Evolutionary conservation across 148 eudicot genomes (phyloP).

Genomic region (Fagopyrum esculentum): DNA sequence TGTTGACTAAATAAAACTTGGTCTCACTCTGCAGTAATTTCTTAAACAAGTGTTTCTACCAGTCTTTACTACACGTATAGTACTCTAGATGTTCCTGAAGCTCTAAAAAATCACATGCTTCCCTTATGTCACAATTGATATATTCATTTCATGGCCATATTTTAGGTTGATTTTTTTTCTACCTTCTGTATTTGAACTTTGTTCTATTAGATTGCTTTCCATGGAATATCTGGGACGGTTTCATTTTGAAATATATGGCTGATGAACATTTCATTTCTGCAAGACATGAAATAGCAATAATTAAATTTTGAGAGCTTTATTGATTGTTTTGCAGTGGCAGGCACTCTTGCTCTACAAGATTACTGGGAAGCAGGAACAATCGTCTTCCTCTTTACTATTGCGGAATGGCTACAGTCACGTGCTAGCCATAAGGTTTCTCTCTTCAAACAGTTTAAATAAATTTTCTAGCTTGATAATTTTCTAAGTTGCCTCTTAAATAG

Average conservation of each 20-base stretch:
- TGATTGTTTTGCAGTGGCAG: constrained; percentile 39
- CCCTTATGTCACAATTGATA: background rate
- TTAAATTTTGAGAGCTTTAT: background rate
- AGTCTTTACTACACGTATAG: background rate
- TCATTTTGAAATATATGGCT: background rate
- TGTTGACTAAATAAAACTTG: background rate
- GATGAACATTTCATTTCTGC: background rate
- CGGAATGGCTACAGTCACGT: constrained; percentile 87
- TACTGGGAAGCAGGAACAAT: constrained; percentile 80
- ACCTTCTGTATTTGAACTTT: background rate
- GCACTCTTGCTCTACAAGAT: constrained; percentile 60
- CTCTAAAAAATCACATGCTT: background rate
- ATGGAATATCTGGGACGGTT: background rate
- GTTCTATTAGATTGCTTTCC: background rate
- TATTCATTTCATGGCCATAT: background rate
- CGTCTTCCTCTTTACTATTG: constrained; percentile 76
- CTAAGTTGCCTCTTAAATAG: background rate
- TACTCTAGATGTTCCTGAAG: background rate
- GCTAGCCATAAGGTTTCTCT: constrained; percentile 69
- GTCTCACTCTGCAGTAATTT: background rate
- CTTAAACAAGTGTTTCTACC: background rate
- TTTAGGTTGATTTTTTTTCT: background rate
- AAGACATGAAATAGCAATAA: background rate
- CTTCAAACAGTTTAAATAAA: background rate
- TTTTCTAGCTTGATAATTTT: background rate